Evolutionary conservation across 225 moss, liverwort and hornwort species (phyloP), one percentile per base, ranked within the genome.

Genomic region (Marchantia polymorpha): DNA sequence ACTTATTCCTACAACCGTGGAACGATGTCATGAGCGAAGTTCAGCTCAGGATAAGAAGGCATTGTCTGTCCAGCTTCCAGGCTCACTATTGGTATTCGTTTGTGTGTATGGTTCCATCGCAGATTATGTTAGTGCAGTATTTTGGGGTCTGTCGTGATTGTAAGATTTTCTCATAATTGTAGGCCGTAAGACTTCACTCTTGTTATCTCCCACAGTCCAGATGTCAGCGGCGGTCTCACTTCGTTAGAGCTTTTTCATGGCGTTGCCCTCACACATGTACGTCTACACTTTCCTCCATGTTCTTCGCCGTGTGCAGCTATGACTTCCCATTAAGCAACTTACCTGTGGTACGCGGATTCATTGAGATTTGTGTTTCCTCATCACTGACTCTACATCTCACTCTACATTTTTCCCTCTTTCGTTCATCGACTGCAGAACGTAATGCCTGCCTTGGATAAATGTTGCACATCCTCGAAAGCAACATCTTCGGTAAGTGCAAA

Each of bases 371-470:
- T 56, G 19, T 56, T 6, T 56, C 56, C 1, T 13, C 13, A 56
- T 19, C 1, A 19, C 56, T 56, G 2, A n/a, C n/a, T n/a, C n/a
- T n/a, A n/a, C n/a, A n/a, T n/a, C 56, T 56, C 14, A 56, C 5
- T 12, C 2, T 13, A 13, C 4, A 3, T 56, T 19, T 56, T 3
- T 56, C 39, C 3, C 39, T 39, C 39, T 39, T 39, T 39, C 39
- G 39, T 67, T 67, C 13, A 29, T 67, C 25, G 54, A 13, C 73
- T 14, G 72, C 78, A 81, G 81, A 84, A 84, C 66, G 58, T 81
- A 77, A 68, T 73, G 6, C 51, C 19, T 10, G 61, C 9, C 68
- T 53, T 78, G 17, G 12, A 68, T 31, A 55, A 63, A 7, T 49
- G 47, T 14, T 84, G 81, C 48, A 73, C 63, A 1, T 16, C 19